phyloP scores from a whole-genome alignment of 257 asterid genomes.

The Ehretia macrophylla region DNA sequence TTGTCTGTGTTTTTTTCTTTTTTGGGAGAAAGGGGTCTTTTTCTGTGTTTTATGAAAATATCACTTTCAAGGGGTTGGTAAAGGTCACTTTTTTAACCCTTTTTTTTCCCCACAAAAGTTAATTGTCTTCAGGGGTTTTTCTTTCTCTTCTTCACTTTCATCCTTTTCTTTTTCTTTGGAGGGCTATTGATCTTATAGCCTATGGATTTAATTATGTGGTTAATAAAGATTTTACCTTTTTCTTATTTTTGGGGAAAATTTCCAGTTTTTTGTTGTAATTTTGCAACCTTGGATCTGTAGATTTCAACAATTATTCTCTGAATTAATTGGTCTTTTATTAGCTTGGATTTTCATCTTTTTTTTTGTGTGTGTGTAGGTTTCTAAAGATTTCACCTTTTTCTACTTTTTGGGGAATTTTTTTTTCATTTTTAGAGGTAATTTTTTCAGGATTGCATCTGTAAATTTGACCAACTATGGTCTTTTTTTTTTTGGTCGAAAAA shows the following conservation, averaged over 20 bases:
- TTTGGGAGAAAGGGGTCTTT: background rate
- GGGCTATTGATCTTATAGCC: background rate
- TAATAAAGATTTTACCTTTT: slow-evolving; percentile 2
- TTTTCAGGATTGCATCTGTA: no score
- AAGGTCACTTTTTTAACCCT: slow-evolving; percentile 23
- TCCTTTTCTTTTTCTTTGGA: background rate
- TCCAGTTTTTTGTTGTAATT: no score
- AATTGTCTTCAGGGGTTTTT: slow-evolving; percentile 7
- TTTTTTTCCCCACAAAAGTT: slow-evolving; percentile 13
- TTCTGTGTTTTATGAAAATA: background rate
- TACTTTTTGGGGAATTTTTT: no score
- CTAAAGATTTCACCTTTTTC: no score
- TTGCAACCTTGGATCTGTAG: background rate
- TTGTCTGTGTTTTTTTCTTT: background rate
- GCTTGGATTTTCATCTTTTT: slow-evolving; percentile 3
- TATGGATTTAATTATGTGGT: no score
- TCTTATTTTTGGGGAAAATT: background rate
- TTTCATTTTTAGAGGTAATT: no score
- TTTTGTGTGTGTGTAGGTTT: no score
- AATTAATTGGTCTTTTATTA: no score
- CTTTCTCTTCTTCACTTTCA: background rate
- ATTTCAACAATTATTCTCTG: background rate
- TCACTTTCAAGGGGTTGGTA: slow-evolving; percentile 18
- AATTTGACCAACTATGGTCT: no score
- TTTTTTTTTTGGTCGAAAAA: no score